phyloP scores from a whole-genome alignment of 257 asterid genomes.

The Solanum medicagineum region DNA sequence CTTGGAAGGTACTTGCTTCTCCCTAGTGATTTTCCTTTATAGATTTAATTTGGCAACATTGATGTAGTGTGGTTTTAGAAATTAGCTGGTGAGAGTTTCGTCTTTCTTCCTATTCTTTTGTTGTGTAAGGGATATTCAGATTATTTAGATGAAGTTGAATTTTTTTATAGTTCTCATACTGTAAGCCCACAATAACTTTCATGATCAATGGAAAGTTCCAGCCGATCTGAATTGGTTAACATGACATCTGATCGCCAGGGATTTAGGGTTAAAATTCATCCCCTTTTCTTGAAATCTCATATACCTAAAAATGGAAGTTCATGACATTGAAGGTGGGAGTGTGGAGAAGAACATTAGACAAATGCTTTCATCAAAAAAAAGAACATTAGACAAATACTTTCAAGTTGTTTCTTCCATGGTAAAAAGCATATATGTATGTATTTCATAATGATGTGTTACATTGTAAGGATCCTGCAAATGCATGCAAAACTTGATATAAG shows the following conservation, averaged over 20 bases:
- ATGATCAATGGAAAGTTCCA: background rate
- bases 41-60: background rate
- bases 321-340: background rate
- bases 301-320: background rate
- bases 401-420: background rate
- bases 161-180: background rate
- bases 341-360: background rate
- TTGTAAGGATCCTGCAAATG: background rate
- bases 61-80: background rate
- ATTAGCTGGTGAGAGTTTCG: background rate
- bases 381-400: background rate
- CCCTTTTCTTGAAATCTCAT: background rate
- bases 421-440: background rate
- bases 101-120: background rate
- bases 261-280: background rate
- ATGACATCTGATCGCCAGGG: background rate
- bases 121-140: background rate
- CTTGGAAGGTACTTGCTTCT: slow-evolving; percentile 77
- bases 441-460: background rate
- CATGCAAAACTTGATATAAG: background rate
- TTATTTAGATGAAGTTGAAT: background rate
- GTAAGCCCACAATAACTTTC: background rate
- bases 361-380: background rate
- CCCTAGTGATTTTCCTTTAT: background rate
- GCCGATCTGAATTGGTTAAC: background rate